Evolutionary conservation across 768 basidiomycete genomes (phyloP), one percentile per base, ranked within the genome.

Genomic region (Psilocybe cubensis): DNA sequence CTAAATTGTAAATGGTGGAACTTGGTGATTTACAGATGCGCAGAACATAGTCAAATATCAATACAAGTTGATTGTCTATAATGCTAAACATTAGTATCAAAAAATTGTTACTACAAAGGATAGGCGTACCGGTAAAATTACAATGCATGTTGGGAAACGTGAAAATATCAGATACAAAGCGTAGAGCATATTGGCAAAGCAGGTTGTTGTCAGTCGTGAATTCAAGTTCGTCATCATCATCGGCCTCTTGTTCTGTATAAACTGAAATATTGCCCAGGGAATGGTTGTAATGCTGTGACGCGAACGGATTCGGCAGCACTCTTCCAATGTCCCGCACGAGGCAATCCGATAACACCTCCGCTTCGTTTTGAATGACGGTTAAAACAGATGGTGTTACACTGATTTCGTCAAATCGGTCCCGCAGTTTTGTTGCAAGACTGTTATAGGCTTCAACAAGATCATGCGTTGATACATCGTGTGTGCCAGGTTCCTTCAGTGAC

Each of bases 361-460:
- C 74, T 56, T 79, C 64, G 12, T 59, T 56, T 44, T 64, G 58
- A 46, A 86, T 62, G 7, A 69, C 57, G 20, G 45, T 50, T 38
- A 78, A 23, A 47, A 70, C 70, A 29, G 66, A 63, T 1, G 51
- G 44, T 20, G 52, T 18, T 57, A 61, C 56, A 6, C 63, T 54
- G 18, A 74, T 57, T 12, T 38, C 28, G 25, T 62, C 55, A 24
- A 68, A 63, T 28, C 70, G 65, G 10, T 67, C 57, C 11, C 74
- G 74, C 53, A 88, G 70, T 24, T 82, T 77, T 25, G 69, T 68
- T 0, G 79, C 77, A 41, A 89, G 74, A 0, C 77, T 73, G 60
- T 70, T 74, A 63, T 89, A 89, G 10, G 88, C 85, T 65, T 90
- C 86, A 38, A 79, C 71, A 57, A 89, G 70, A 67, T 86, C 85